Evolutionary conservation across 805 yeast genomes (phyloP).

Genomic region (Kuraishia ogatae): DNA sequence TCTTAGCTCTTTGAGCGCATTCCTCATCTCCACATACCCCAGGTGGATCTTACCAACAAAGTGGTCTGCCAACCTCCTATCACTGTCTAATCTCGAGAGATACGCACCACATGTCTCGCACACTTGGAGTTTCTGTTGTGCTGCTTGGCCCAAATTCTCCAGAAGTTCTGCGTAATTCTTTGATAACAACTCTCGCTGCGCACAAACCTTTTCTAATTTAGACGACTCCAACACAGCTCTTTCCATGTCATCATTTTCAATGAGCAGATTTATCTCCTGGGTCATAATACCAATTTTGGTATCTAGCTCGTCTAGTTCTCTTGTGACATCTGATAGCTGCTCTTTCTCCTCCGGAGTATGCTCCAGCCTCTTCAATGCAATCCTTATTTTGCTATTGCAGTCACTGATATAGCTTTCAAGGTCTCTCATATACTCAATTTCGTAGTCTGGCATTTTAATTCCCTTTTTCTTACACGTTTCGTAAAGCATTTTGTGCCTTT

Average conservation of each 20-base stretch:
- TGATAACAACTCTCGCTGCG: slow-evolving; percentile 42
- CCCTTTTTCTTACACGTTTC: slow-evolving; percentile 36
- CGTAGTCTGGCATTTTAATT: slow-evolving; percentile 28
- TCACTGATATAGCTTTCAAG: slow-evolving; percentile 50
- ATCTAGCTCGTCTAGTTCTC: slow-evolving; percentile 55
- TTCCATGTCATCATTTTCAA: slow-evolving; percentile 37
- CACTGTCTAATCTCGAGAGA: slow-evolving; percentile 77
- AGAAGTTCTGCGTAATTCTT: slow-evolving; percentile 49
- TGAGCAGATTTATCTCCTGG: slow-evolving; percentile 53
- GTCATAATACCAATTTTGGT: slow-evolving; percentile 55
- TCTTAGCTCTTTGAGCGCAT: slow-evolving; percentile 33
- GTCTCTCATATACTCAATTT: slow-evolving; percentile 37
- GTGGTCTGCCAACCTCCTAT: slow-evolving; percentile 82
- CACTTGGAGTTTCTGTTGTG: slow-evolving; percentile 85
- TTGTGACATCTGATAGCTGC: slow-evolving; percentile 18
- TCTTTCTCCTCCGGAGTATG: slow-evolving; percentile 55
- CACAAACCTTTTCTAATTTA: slow-evolving; percentile 32
- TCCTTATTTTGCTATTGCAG: slow-evolving; percentile 54
- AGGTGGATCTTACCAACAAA: slow-evolving; percentile 82
- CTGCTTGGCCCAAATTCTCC: slow-evolving; percentile 74
- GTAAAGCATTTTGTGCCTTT: slow-evolving; percentile 65
- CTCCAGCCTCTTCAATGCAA: slow-evolving; percentile 57
- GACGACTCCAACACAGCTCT: slow-evolving; percentile 43
- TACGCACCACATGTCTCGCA: slow-evolving; percentile 89
- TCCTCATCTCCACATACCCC: slow-evolving; percentile 72